phyloP scores from a whole-genome alignment of 2,329 filamentous ascomycete species.

The Lachnellula arida region DNA sequence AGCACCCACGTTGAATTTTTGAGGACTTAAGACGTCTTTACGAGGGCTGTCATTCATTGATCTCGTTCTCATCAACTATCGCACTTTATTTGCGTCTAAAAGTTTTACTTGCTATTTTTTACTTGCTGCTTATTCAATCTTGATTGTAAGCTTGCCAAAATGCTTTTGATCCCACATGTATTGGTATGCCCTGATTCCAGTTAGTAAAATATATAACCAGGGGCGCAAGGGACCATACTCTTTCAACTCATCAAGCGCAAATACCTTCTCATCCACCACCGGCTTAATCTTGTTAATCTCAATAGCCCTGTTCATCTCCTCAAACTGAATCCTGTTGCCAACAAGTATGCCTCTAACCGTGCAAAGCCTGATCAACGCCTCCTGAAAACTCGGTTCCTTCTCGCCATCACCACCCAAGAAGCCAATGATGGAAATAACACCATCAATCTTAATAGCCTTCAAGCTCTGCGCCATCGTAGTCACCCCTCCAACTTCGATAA shows the following conservation, averaged over 20 bases:
- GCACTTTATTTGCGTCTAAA: too few species aligned
- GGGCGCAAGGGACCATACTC: slow-evolving; percentile 28
- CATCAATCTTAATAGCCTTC: slow-evolving; percentile 38
- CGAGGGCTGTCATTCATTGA: too few species aligned
- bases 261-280: slow-evolving; percentile 42
- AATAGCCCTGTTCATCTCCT: slow-evolving; percentile 47
- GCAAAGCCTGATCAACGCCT: slow-evolving; percentile 32
- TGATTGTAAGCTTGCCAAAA: slow-evolving; percentile 44
- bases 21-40: too few species aligned
- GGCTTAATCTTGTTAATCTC: slow-evolving; percentile 44
- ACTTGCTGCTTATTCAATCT: slow-evolving; percentile 22
- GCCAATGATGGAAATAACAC: slow-evolving; percentile 37
- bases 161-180: slow-evolving; percentile 49
- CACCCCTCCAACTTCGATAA: slow-evolving; percentile 42
- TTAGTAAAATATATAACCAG: background rate
- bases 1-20: too few species aligned
- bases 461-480: slow-evolving; percentile 38
- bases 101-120: too few species aligned
- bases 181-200: slow-evolving; percentile 38
- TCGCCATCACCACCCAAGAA: slow-evolving; percentile 30
- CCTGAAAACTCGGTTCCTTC: slow-evolving; percentile 30
- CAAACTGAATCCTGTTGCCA: slow-evolving; percentile 44
- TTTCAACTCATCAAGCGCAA: slow-evolving; percentile 41
- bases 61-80: too few species aligned
- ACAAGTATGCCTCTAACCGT: slow-evolving; percentile 44